phyloP scores from a whole-genome alignment of 169 alveolate species.

The Plasmodium gaboni region DNA sequence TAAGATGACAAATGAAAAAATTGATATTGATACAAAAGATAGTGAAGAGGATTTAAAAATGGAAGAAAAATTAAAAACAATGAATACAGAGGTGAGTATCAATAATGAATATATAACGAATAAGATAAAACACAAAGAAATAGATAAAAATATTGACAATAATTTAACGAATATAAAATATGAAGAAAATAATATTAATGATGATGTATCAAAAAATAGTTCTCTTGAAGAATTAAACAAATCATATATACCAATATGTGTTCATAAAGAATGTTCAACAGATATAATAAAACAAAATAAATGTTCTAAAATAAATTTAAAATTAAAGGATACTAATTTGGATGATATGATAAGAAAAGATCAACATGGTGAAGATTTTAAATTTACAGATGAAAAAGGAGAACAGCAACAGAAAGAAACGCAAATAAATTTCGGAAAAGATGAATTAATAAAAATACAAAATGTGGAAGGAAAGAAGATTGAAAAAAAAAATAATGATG shows the following conservation, averaged over 20 bases:
- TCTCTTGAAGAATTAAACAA: constrained; percentile 7
- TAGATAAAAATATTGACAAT: not conserved
- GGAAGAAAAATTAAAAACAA: not conserved
- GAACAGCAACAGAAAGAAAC: not conserved
- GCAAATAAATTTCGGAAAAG: no score
- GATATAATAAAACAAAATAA: constrained; percentile 36
- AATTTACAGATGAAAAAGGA: not conserved
- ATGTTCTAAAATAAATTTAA: constrained; percentile 28
- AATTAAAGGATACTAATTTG: constrained; percentile 14
- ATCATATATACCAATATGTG: constrained; percentile 51
- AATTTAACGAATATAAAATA: not conserved
- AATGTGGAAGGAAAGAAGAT: not conserved
- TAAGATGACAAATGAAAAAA: constrained; percentile 6
- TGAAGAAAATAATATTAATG: not conserved
- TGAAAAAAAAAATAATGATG: not conserved
- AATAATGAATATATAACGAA: not conserved
- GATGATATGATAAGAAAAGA: not conserved
- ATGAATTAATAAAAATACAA: not conserved
- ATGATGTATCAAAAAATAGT: not conserved
- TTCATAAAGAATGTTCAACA: constrained; percentile 10
- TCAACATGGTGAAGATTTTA: not conserved
- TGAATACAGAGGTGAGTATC: not conserved
- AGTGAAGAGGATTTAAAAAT: not conserved
- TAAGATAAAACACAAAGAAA: not conserved
- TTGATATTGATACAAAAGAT: not conserved